Conservation (phyloP, 371 early-diverging fungal genomes). For the Rhizopus arrhizus region DNA sequence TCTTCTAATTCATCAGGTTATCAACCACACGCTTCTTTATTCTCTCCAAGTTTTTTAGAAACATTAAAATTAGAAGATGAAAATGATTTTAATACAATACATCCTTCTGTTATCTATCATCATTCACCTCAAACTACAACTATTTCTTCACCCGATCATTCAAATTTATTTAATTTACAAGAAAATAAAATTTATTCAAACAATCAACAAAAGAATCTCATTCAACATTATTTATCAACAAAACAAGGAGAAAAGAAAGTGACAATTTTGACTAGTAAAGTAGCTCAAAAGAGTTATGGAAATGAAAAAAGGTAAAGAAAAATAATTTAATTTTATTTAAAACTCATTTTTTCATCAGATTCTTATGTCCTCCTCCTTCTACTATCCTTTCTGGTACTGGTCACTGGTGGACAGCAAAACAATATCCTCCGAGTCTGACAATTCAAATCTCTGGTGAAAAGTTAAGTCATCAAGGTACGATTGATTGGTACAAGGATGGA, state of each 20-base stretch:
- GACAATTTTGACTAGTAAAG: slow-evolving; percentile 76
- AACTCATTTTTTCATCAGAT: slow-evolving; percentile 29
- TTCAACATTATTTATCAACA: slow-evolving; percentile 45
- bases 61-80: slow-evolving; percentile 52
- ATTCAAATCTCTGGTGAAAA: slow-evolving; percentile 52
- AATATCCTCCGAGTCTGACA: slow-evolving; percentile 39
- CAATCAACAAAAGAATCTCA: slow-evolving; percentile 35
- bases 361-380: slow-evolving; percentile 82
- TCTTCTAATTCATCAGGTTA: slow-evolving; percentile 3
- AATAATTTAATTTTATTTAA: not conserved
- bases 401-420: slow-evolving; percentile 39
- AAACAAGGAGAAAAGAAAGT: slow-evolving; percentile 66
- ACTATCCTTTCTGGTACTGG: slow-evolving; percentile 71
- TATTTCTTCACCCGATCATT: slow-evolving; percentile 24
- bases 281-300: slow-evolving; percentile 86
- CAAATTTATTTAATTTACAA: no score
- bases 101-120: slow-evolving; percentile 7
- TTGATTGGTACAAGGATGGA: slow-evolving; percentile 47
- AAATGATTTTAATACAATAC: slow-evolving; percentile 47
- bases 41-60: slow-evolving; percentile 64
- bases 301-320: slow-evolving; percentile 72
- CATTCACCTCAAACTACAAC: slow-evolving; percentile 23
- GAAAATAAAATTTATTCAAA: slow-evolving; percentile 14
- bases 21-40: slow-evolving; percentile 14
- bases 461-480: slow-evolving; percentile 42